Conservation (phyloP, 768 basidiomycete genomes). For the Naganishia vaughanmartiniae region DNA sequence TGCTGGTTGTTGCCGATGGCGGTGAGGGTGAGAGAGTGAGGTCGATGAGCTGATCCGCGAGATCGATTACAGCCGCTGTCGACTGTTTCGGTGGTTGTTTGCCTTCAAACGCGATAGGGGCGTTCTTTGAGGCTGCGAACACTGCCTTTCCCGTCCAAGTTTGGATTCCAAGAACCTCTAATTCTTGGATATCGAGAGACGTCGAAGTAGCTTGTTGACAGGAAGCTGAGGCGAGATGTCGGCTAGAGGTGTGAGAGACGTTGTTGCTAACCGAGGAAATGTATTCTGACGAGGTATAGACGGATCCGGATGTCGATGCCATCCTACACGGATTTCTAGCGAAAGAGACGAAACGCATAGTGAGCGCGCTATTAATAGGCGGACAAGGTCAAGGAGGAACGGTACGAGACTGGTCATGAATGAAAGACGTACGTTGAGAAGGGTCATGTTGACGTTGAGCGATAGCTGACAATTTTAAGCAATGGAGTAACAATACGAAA, state of each 20-base stretch:
- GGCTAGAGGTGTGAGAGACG: not conserved
- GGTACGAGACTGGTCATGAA: not conserved
- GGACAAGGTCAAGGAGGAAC: not conserved
- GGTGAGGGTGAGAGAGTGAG: constrained; percentile 37
- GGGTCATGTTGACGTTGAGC: no score
- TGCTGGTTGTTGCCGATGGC: not conserved
- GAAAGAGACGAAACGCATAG: constrained; percentile 1
- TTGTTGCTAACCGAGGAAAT: not conserved
- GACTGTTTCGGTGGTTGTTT: not conserved
- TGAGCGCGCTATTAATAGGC: constrained; percentile 1
- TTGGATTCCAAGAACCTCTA: constrained; percentile 3
- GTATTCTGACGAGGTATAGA: no score
- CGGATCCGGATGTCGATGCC: not conserved
- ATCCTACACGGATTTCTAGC: constrained; percentile 3
- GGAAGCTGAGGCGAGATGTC: no score
- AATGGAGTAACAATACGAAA: no score
- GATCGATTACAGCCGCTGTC: not conserved
- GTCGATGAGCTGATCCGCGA: constrained; percentile 25
- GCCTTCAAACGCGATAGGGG: not conserved
- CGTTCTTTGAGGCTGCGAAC: not conserved
- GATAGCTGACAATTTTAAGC: no score
- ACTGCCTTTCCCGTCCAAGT: not conserved
- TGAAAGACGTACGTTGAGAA: not conserved
- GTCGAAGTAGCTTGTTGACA: not conserved
- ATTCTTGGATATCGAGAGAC: not conserved